These are phyloP conservation scores for Lipomyces anomalus DNA, from an alignment of 805 yeast species.

Conservation along the genomic window DNA sequence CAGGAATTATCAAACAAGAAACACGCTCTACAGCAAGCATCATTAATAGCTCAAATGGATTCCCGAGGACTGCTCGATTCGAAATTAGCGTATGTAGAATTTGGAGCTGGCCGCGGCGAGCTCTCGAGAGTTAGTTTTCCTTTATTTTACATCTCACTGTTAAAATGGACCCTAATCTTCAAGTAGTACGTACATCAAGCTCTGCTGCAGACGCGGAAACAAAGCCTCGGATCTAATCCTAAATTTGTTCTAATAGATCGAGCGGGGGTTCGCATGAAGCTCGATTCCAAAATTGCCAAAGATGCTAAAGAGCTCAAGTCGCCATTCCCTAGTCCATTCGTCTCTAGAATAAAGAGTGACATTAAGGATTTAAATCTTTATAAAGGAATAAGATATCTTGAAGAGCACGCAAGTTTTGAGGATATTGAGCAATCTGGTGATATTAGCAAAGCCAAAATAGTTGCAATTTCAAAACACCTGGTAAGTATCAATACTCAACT, in stretches of 20 bases:
- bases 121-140: constrained; percentile 43
- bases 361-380: constrained; percentile 67
- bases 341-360: constrained; percentile 60
- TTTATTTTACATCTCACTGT: not conserved
- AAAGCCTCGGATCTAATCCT: not conserved
- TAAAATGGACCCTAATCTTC: not conserved
- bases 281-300: constrained; percentile 59
- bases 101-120: constrained; percentile 91
- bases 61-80: constrained; percentile 37
- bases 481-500: too few relatives aligned
- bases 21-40: constrained; percentile 78
- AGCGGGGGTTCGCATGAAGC: constrained; percentile 69
- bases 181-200: constrained; percentile 25
- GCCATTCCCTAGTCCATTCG: constrained; percentile 30
- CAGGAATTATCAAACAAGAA: constrained; percentile 53
- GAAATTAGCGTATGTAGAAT: constrained; percentile 49
- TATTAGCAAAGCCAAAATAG: constrained; percentile 5
- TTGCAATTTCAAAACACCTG: constrained; percentile 78
- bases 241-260: constrained; percentile 65
- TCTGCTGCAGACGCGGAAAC: constrained; percentile 15
- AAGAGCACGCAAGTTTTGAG: too few relatives aligned
- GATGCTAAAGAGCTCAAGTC: constrained; percentile 38
- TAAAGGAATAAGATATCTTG: too few relatives aligned
- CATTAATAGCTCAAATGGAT: constrained; percentile 64
- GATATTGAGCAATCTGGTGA: too few relatives aligned